phyloP scores from a whole-genome alignment of 176 grass and related monocot genomes.

The Typha latifolia region DNA sequence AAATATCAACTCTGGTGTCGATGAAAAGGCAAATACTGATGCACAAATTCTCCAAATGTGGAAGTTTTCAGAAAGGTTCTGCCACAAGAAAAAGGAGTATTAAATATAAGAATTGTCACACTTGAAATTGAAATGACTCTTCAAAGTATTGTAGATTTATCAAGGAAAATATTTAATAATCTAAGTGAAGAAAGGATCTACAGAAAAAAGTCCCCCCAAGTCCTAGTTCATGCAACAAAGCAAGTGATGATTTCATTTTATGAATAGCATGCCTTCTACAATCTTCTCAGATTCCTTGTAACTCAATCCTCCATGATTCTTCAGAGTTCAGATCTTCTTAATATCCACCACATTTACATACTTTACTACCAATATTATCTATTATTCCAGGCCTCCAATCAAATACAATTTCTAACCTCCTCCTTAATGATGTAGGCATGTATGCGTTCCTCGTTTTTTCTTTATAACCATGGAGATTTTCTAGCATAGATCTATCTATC shows the following conservation, averaged over 20 bases:
- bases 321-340: not conserved
- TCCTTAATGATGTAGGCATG: too few species aligned
- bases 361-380: not conserved
- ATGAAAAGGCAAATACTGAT: constrained; percentile 22
- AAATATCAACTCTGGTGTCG: constrained; percentile 21
- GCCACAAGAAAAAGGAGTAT: constrained; percentile 7
- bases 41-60: constrained; percentile 13
- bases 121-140: not conserved
- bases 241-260: too few species aligned
- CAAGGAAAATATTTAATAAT: too few species aligned
- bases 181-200: too few species aligned
- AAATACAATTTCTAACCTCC: too few species aligned
- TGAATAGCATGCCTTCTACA: too few species aligned
- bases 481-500: too few species aligned
- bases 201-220: too few species aligned
- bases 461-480: too few species aligned
- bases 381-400: too few species aligned
- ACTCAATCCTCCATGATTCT: not conserved
- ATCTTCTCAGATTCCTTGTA: not conserved
- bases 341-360: not conserved
- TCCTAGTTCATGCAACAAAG: too few species aligned
- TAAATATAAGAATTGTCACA: not conserved
- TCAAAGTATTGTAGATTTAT: not conserved
- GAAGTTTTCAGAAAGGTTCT: constrained; percentile 6
- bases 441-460: too few species aligned